A percentile compares a stretch with the other conserved stretches of the same genome.
Evolutionary conservation across 345 rosid genomes (phyloP).

Genomic region (Capsella bursapastoris): DNA sequence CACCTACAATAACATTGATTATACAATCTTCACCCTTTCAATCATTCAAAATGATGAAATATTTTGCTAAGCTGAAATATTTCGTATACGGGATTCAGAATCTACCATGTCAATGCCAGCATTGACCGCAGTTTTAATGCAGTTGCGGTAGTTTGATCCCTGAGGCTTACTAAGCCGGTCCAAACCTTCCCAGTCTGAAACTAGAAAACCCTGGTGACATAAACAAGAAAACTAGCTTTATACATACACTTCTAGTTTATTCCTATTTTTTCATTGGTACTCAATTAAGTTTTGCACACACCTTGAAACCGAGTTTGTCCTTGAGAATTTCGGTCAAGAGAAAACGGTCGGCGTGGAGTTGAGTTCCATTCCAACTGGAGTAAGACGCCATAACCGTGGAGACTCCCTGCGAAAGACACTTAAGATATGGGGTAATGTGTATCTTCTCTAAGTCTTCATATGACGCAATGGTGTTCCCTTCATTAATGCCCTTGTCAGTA

Average conservation of each 20-base stretch:
- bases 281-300: conserved; percentile 19
- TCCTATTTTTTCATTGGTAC: neutral
- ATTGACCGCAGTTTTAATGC: conserved; percentile 65
- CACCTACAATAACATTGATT: conserved; percentile 42
- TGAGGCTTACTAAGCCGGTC: conserved; percentile 64
- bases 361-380: conserved; percentile 83
- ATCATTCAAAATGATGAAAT: conserved; percentile 6
- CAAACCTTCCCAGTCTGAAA: conserved; percentile 90
- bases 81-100: conserved; percentile 5
- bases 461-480: conserved; percentile 72
- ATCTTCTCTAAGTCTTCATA: conserved; percentile 74
- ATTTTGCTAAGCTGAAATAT: conserved; percentile 14
- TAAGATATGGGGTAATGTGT: conserved; percentile 80
- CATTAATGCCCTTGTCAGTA: conserved; percentile 73
- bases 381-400: conserved; percentile 91
- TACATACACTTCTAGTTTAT: neutral
- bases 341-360: conserved; percentile 62
- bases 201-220: conserved; percentile 67
- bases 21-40: conserved; percentile 37
- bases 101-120: conserved; percentile 93
- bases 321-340: conserved; percentile 80
- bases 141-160: conserved; percentile 71
- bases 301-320: conserved; percentile 82
- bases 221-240: neutral
- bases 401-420: conserved; percentile 79